phyloP scores from a whole-genome alignment of 192 early-diverging fungal species.

The Entomortierella chlamydospora region DNA sequence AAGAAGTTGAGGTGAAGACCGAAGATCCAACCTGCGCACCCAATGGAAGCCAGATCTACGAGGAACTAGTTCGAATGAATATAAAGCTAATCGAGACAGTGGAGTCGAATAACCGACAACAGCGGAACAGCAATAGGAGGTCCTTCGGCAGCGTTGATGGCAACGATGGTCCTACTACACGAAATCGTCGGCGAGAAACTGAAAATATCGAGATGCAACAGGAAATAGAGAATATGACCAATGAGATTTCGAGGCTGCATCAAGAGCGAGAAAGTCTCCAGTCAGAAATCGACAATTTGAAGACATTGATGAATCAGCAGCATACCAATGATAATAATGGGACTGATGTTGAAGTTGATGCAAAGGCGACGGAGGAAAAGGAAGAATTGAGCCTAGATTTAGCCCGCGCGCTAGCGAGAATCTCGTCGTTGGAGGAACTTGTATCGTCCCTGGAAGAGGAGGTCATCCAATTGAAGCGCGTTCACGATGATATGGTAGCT shows the following conservation, averaged over 20 bases:
- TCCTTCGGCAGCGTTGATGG: no score
- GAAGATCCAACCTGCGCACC: no score
- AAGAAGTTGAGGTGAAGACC: no score
- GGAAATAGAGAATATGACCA: neutral
- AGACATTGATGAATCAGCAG: neutral
- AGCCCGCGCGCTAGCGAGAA: neutral
- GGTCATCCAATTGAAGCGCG: neutral
- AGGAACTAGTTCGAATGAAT: no score
- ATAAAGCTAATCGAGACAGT: no score
- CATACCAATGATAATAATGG: neutral
- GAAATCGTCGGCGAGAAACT: no score
- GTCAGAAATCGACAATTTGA: neutral
- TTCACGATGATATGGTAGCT: neutral
- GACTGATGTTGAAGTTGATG: neutral
- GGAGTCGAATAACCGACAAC: no score
- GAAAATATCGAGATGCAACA: neutral
- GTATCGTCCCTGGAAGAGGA: slow-evolving; percentile 11
- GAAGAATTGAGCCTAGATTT: slow-evolving; percentile 4
- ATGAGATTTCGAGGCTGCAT: neutral
- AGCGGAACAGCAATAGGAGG: no score
- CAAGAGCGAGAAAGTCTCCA: neutral
- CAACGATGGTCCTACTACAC: no score
- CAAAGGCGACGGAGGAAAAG: neutral
- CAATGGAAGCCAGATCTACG: no score
- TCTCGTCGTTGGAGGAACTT: slow-evolving; percentile 8